Evolutionary conservation across 2,329 filamentous ascomycete species (phyloP).

Genomic region (Ophiocordyceps australis): DNA sequence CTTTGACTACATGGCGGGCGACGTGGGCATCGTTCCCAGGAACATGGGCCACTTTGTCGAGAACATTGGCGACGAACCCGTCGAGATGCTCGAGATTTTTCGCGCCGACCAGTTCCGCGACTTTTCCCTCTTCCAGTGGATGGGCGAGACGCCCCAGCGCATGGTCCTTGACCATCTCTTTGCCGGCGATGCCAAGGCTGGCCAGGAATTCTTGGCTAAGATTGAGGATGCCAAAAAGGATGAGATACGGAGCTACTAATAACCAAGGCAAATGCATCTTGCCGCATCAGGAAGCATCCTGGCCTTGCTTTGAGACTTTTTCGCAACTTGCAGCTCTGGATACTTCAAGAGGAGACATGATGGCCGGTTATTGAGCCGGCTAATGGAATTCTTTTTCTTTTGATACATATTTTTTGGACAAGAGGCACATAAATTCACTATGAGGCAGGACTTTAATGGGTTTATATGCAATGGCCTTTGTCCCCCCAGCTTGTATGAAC

Average conservation of each 20-base stretch:
- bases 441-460: too few relatives aligned
- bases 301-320: too few relatives aligned
- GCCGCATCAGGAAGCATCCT: too few relatives aligned
- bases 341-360: too few relatives aligned
- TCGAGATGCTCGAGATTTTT: slow-evolving; percentile 65
- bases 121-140: slow-evolving; percentile 58
- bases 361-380: too few relatives aligned
- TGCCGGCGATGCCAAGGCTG: slow-evolving; percentile 38
- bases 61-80: slow-evolving; percentile 58
- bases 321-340: too few relatives aligned
- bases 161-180: slow-evolving; percentile 52
- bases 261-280: too few relatives aligned
- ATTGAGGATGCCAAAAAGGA: slow-evolving; percentile 45
- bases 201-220: slow-evolving; percentile 41
- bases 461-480: too few relatives aligned
- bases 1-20: slow-evolving; percentile 58
- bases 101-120: slow-evolving; percentile 53
- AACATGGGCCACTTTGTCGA: slow-evolving; percentile 74
- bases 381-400: too few relatives aligned
- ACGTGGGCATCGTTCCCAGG: slow-evolving; percentile 58
- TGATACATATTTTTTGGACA: too few relatives aligned
- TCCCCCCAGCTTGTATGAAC: too few relatives aligned
- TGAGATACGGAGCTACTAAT: slow-evolving; percentile 20
- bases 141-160: slow-evolving; percentile 51
- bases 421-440: too few relatives aligned